Base-by-base conservation (phyloP, 2,329 filamentous ascomycete species). In the Dichotomopilus funicola region DNA sequence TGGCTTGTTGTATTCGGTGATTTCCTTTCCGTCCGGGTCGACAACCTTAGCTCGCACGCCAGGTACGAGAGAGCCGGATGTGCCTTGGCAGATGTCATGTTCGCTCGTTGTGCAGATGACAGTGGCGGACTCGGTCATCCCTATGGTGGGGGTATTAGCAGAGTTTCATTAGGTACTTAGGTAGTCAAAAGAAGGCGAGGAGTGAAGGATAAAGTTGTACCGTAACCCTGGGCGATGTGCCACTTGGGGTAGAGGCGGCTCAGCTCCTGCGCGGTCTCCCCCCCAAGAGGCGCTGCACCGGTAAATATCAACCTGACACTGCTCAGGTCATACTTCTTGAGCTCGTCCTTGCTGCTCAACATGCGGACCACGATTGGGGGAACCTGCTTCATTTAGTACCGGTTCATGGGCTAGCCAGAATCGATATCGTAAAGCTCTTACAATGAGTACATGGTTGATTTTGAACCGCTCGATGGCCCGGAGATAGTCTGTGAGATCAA, bases 331-430 rank as follows among this genome's bases (percentile, higher is more conserved):
- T 85, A 91, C 57, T 87, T 82, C 19, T 78, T 73, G 61, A 83
- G 79, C 0, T 80, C 61, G 0, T 81, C 72, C 44, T 78, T 76
- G 63, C 82, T 85, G 59, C 87, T 88, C 31, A 87, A 75, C 75
- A 95, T 80, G 57, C 82, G 77, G 58, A 95, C 88, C 56, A 95
- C 83, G 64, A 95, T 91, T 0, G 90, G 89, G 6, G 90, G 90
- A 0, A 94, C 85, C 56, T 58, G 11, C 5, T 11, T 8, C 9
- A 47, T 10, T 57, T 47, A 57, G 51, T 34, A 81, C 13, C 84
- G 42, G 35, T 27, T 11, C 9, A 35, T 7, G 27, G 12, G 5
- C 19, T 33, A n/a, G 40, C 11, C 6, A 1, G 46, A 6, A 31
- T 5, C 9, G 11, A 47, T 62, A 3, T 27, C 19, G 19, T 9